Base-by-base conservation (phyloP, 1,284 basidiomycete species). In the Sparassis latifolia region DNA sequence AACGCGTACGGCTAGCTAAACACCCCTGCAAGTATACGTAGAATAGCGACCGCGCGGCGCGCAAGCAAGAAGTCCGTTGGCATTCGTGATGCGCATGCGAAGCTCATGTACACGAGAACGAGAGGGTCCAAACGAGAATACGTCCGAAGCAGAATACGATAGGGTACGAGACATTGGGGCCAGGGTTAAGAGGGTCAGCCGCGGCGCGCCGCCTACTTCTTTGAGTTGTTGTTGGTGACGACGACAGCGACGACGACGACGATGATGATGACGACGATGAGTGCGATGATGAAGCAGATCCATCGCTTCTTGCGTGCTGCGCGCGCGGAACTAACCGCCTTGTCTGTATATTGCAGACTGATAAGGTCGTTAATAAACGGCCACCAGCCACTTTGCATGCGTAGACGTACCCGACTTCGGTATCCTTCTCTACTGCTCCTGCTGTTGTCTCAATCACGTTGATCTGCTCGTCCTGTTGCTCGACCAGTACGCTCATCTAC, bases 261-360 rank as follows among this genome's bases (percentile, higher is more conserved):
- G 51, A 88, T 65, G 50, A 89, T 81, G 49, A 76, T 74, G 49
- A 90, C 70, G 54, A 89, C 60, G 48, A 70, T 50, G 48, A 69
- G 62, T 55, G 82, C 71, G 51, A 89, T 57, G 51, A 77, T 66
- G 79, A 93, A 92, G 72, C 92, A 94, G 65, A 93, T 92, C 89
- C 90, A 92, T 56, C 90, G 84, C 79, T 97, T 97, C 72, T 87
- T 92, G 55, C 96, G 84, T 29, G 93, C 94, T 42, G 86, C 80
- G 39, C 86, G 78, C n/a, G 96, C 96, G 44, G 89, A 92, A 32
- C 74, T 74, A 41, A 96, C 86, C 4, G 95, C 96, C 63, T 89
- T 91, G 56, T 86, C 85, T 4, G 89, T 91, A 65, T 96, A 87
- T 51, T 77, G 73, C 52, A 92, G 70, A 53, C 90, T 92, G 35